Conservation (phyloP, 2,329 filamentous ascomycete genomes). For the Bretziella fagacearum region DNA sequence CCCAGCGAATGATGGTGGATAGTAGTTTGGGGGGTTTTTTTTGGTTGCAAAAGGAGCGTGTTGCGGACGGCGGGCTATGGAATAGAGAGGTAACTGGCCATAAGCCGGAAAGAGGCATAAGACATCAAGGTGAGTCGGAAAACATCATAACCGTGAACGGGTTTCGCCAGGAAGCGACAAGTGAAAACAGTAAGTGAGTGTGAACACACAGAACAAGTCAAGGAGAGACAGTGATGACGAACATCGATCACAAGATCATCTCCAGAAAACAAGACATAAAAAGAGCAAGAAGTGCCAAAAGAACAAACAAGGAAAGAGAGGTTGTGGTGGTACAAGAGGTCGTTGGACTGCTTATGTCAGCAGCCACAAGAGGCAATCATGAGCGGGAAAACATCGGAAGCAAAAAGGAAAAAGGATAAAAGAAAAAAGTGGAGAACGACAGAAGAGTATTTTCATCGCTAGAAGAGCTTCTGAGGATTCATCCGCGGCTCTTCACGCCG, state of each 20-base stretch:
- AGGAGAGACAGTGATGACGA: neutral
- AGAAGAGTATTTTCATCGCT: too few relatives aligned
- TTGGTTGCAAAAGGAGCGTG: neutral
- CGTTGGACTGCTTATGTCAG: too few relatives aligned
- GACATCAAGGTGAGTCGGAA: constrained; percentile 1
- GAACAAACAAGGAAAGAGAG: neutral
- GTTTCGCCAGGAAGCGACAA: neutral
- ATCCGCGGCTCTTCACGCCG: constrained; percentile 17
- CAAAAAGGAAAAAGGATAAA: neutral
- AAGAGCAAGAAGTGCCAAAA: neutral
- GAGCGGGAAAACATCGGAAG: neutral
- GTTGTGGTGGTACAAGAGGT: neutral
- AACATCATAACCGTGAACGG: neutral
- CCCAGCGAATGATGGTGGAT: neutral
- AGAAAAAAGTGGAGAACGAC: neutral
- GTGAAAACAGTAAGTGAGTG: neutral
- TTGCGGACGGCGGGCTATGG: neutral
- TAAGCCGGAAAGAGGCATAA: neutral
- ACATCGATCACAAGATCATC: constrained; percentile 1
- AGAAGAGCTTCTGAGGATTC: constrained; percentile 5
- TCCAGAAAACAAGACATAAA: constrained; percentile 1
- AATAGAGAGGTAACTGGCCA: neutral
- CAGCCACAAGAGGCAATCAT: neutral
- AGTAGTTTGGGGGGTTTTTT: neutral
- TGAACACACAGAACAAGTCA: neutral